Conservation (phyloP, 148 eudicot genomes). For the Rhododendron simsii region DNA sequence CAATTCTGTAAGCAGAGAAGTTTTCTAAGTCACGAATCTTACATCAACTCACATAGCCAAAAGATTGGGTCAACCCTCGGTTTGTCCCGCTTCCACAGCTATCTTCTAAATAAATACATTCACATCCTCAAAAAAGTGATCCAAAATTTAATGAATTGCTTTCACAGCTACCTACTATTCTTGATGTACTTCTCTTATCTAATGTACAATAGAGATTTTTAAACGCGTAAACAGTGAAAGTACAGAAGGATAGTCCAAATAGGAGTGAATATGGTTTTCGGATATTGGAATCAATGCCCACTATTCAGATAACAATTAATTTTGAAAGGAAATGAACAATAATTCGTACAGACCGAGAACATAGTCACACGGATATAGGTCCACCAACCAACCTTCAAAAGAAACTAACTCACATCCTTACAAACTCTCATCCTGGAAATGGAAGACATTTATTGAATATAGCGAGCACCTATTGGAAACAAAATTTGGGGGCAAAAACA, state of each 20-base stretch:
- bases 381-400: background rate
- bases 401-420: background rate
- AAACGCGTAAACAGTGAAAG: too few species aligned
- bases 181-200: too few species aligned
- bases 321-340: background rate
- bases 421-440: background rate
- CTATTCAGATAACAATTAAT: background rate
- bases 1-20: background rate
- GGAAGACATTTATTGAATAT: background rate
- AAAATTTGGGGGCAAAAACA: too few species aligned
- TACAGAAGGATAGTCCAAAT: too few species aligned
- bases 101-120: background rate
- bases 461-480: background rate
- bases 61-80: background rate
- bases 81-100: background rate
- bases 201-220: too few species aligned
- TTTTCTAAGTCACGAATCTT: background rate
- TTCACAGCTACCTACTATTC: background rate
- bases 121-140: background rate
- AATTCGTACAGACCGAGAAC: background rate
- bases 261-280: too few species aligned
- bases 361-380: background rate
- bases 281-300: background rate
- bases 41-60: background rate
- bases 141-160: background rate